phyloP scores from a whole-genome alignment of 192 early-diverging fungal genomes.

The Coemansia sp. region DNA sequence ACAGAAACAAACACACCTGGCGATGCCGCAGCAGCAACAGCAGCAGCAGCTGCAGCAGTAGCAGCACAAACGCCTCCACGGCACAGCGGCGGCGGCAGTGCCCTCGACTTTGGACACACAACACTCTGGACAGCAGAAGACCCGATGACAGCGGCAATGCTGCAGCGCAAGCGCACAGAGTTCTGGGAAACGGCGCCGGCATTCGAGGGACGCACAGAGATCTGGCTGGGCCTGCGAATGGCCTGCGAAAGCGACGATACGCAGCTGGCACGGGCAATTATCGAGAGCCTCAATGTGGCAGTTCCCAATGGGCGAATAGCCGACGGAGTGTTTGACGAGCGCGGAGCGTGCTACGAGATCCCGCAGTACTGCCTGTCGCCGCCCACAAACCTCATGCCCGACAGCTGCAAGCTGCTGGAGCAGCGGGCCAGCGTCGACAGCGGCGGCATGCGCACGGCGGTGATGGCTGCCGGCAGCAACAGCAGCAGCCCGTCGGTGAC shows the following conservation, averaged over 20 bases:
- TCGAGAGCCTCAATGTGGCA: conserved; percentile 65
- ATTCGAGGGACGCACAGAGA: conserved; percentile 69
- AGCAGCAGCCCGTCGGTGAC: conserved; percentile 4
- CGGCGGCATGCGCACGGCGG: conserved; percentile 2
- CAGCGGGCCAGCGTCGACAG: conserved; percentile 18
- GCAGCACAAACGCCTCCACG: not conserved
- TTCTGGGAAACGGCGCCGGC: conserved; percentile 76
- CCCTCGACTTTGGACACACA: conserved; percentile 26
- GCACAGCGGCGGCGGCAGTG: not conserved
- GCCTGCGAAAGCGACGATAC: conserved; percentile 56
- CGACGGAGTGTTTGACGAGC: conserved; percentile 81
- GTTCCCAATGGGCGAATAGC: conserved; percentile 67
- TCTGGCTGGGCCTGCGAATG: conserved; percentile 73
- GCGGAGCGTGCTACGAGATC: conserved; percentile 67
- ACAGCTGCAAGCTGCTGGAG: not conserved
- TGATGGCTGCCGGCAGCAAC: not conserved
- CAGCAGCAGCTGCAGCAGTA: not conserved
- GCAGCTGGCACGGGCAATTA: conserved; percentile 59
- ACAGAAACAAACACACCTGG: too few relatives aligned
- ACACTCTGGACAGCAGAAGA: conserved; percentile 18
- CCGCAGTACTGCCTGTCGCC: conserved; percentile 64
- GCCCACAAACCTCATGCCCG: conserved; percentile 55
- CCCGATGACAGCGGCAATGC: conserved; percentile 6
- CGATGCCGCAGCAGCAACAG: conserved; percentile 4
- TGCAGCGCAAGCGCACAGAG: conserved; percentile 57